These are phyloP conservation scores for Blakeslea trispora DNA, from an alignment of 371 early-diverging fungal species.

Conservation along the genomic window DNA sequence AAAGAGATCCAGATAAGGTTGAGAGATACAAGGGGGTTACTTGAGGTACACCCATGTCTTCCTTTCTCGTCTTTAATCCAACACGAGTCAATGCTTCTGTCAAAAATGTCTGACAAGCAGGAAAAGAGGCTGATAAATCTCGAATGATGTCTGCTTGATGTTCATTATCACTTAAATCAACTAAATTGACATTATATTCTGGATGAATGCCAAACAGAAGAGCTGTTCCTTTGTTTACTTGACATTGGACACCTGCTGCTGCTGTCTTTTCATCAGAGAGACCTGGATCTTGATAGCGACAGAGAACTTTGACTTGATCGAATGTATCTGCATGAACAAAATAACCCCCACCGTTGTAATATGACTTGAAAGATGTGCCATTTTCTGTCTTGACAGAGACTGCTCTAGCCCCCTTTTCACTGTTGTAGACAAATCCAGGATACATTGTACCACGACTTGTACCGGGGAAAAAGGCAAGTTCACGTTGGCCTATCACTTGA, in stretches of 20 bases:
- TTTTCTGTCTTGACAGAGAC: conserved; percentile 6
- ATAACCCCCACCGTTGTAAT: conserved; percentile 81
- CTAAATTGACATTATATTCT: conserved; percentile 60
- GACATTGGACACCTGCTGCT: conserved; percentile 58
- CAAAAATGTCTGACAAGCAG: conserved; percentile 49
- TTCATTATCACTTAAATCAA: conserved; percentile 43
- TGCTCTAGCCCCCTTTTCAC: conserved; percentile 72
- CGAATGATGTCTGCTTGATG: conserved; percentile 37
- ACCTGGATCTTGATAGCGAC: conserved; percentile 52
- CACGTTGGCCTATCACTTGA: conserved; percentile 72
- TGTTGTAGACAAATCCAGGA: conserved; percentile 79
- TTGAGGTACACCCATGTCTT: conserved; percentile 31
- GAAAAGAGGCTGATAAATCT: conserved; percentile 41
- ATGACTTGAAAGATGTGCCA: conserved; percentile 31
- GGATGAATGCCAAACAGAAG: conserved; percentile 71
- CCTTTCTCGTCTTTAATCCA: conserved; percentile 45
- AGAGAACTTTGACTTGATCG: conserved; percentile 52
- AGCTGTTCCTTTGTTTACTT: conserved; percentile 64
- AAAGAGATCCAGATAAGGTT: conserved; percentile 1
- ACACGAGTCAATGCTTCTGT: conserved; percentile 50
- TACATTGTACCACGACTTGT: conserved; percentile 72
- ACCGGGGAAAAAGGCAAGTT: conserved; percentile 72
- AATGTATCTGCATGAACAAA: conserved; percentile 53
- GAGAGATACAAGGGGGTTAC: conserved; percentile 57
- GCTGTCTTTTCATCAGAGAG: conserved; percentile 16